Evolutionary conservation across 2,329 filamentous ascomycete species (phyloP).

Genomic region (Drechslerella dactyloides): DNA sequence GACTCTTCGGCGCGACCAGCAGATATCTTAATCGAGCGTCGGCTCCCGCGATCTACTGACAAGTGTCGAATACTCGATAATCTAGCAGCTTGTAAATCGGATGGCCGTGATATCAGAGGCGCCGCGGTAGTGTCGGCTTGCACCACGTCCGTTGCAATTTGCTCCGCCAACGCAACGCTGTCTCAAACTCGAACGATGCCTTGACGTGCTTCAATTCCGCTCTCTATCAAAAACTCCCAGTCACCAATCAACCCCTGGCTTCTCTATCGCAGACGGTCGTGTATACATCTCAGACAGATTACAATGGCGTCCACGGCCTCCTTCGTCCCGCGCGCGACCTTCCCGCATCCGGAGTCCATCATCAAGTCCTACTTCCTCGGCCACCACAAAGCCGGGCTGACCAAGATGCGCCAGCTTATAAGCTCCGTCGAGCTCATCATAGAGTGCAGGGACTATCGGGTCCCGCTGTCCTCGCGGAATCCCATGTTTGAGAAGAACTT

Average conservation of each 20-base stretch:
- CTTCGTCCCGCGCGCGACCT: constrained; percentile 74
- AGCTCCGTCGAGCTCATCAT: constrained; percentile 84
- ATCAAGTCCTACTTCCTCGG: constrained; percentile 92
- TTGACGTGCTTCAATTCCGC: neutral
- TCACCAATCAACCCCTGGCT: neutral
- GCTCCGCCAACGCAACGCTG: neutral
- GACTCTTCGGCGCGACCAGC: no score
- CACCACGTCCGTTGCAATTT: neutral
- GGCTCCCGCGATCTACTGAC: neutral
- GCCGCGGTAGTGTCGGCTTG: neutral
- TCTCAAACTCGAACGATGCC: no score
- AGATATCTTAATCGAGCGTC: no score
- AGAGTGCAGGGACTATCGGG: constrained; percentile 91
- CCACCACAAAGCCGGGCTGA: constrained; percentile 82
- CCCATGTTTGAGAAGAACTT: constrained; percentile 83
- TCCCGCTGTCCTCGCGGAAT: constrained; percentile 87
- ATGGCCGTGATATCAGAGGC: neutral
- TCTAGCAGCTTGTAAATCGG: neutral
- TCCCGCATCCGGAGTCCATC: constrained; percentile 75
- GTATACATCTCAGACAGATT: neutral
- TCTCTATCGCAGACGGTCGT: neutral
- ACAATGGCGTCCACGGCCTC: constrained; percentile 58
- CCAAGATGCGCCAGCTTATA: constrained; percentile 81
- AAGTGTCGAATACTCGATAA: neutral
- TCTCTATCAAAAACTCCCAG: neutral